Evolutionary conservation across 2,329 filamentous ascomycete genomes (phyloP).

Genomic region (Penicillium sp.): DNA sequence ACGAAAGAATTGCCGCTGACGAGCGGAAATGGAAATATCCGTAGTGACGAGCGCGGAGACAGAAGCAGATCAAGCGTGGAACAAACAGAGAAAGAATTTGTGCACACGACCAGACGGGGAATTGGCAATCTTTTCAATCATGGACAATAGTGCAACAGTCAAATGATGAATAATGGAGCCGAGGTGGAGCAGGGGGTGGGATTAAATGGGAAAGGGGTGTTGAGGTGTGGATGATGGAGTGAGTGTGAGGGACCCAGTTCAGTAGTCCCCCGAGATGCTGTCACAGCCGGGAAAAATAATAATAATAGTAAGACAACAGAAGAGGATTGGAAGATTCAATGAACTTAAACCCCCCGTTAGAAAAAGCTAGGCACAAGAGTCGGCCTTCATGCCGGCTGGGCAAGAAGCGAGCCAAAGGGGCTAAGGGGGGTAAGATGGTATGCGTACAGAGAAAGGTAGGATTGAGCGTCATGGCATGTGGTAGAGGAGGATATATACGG

Average conservation of each 20-base stretch:
- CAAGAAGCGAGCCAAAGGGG: slow-evolving; percentile 10
- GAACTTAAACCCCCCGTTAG: slow-evolving; percentile 12
- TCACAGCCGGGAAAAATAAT: slow-evolving; percentile 16
- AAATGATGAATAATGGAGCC: slow-evolving; percentile 20
- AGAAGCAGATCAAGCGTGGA: neutral
- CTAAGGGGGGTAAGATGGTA: neutral
- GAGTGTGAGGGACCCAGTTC: slow-evolving; percentile 13
- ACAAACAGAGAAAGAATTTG: slow-evolving; percentile 13
- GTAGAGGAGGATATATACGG: neutral
- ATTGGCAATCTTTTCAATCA: slow-evolving; percentile 24
- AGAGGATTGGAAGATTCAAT: neutral
- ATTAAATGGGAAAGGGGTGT: slow-evolving; percentile 5
- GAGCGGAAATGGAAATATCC: slow-evolving; percentile 7
- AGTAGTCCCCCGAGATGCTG: slow-evolving; percentile 24
- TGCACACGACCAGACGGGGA: slow-evolving; percentile 27
- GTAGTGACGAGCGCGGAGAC: slow-evolving; percentile 6
- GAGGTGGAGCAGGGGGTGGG: slow-evolving; percentile 26
- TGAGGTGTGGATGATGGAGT: neutral
- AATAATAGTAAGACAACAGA: neutral
- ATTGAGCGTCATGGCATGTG: neutral
- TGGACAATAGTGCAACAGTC: slow-evolving; percentile 4
- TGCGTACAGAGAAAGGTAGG: neutral
- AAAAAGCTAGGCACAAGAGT: slow-evolving; percentile 14
- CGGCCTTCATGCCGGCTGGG: slow-evolving; percentile 16
- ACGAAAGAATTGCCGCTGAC: slow-evolving; percentile 6